Evolutionary conservation across 176 grass and related monocot species (phyloP), one percentile per base, ranked within the genome.

Genomic region (Calamus simplicifolius): DNA sequence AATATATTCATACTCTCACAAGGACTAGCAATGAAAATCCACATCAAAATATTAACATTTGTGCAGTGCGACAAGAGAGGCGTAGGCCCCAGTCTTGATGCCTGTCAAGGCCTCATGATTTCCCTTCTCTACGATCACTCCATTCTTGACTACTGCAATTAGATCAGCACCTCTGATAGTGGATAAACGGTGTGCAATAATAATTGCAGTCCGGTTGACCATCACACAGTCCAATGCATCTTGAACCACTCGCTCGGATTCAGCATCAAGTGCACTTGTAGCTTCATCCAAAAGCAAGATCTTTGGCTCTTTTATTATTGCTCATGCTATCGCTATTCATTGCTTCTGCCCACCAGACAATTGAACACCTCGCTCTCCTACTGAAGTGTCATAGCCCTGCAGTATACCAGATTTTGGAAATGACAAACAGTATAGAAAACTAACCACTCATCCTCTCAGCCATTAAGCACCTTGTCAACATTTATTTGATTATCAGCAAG

Each of bases 341-440:
- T 65, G 62, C 23, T 65, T 65, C 62, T 65, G 62, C 6, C 62
- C 62, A 1, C 62, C 62, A 1, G 62, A 65, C 25, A 65, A 65
- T 51, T 52, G 62, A 16, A 21, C 38, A 27, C 62, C 62, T 28
- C 21, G 14, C 10, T 52, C 62, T 16, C 62, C 62, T 18, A 65
- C 62, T 28, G 25, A 29, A 51, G 62, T 51, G 16, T 65, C 62
- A n/a, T 65, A 65, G 5, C 62, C 49, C 62, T 65, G 49, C 23
- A 51, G 4, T 1, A 27, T 16, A 16, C 25, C 14, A 28, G 25
- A 19, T 28, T 51, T 29, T 3, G 13, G 17, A 48, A 28, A 51
- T 27, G 15, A 50, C 12, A 17, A 25, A 17, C 18, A 64, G 23
- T 43, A 43, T 43, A 43, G 3, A 43, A 43, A 8, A 3, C 31